Evolutionary conservation across 2,329 filamentous ascomycete species (phyloP).

Genomic region (Scedosporium apiospermum): DNA sequence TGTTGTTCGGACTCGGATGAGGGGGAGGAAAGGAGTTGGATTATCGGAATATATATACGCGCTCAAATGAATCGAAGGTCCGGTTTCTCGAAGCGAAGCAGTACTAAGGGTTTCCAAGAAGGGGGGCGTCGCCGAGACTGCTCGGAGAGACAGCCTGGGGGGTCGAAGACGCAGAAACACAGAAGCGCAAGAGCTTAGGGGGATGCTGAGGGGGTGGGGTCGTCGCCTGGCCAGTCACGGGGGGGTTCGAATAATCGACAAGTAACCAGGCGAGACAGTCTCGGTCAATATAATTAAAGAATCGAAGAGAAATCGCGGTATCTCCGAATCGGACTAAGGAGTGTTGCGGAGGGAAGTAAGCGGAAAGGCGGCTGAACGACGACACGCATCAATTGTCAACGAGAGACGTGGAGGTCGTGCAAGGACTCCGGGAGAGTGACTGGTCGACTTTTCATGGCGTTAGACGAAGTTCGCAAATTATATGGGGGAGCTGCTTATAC

Average conservation of each 20-base stretch:
- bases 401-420: background rate
- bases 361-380: background rate
- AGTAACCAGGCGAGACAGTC: slow-evolving; percentile 13
- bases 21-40: slow-evolving; percentile 1
- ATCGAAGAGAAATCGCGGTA: background rate
- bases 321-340: background rate
- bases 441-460: slow-evolving; percentile 1
- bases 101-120: no score
- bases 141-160: background rate
- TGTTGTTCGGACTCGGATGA: background rate
- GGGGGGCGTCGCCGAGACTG: background rate
- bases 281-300: background rate
- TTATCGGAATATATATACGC: background rate
- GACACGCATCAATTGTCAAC: background rate
- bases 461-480: background rate
- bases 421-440: background rate
- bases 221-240: background rate
- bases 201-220: background rate
- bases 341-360: background rate
- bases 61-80: no score
- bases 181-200: background rate
- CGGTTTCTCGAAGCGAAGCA: no score
- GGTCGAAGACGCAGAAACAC: background rate
- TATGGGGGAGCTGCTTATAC: background rate
- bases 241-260: slow-evolving; percentile 1